Evolutionary conservation across 495 filamentous ascomycete genomes (phyloP).

Genomic region (Neurospora pannonica): DNA sequence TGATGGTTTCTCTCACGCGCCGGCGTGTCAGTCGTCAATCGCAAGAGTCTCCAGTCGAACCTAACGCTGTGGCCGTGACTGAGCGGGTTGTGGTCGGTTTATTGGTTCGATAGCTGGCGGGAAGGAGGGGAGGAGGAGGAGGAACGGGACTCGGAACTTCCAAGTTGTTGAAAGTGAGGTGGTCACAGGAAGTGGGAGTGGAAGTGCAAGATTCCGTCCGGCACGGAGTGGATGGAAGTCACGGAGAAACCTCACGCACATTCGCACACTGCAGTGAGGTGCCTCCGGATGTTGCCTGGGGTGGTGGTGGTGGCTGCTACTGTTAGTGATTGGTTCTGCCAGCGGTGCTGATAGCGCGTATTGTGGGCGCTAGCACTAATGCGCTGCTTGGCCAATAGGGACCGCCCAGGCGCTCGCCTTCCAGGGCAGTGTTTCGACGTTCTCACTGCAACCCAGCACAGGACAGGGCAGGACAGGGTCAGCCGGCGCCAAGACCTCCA

Average conservation of each 20-base stretch:
- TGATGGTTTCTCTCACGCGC: background rate
- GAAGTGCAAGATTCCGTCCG: background rate
- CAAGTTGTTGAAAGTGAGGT: background rate
- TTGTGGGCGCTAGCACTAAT: background rate
- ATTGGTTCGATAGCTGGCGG: background rate
- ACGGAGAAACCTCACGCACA: background rate
- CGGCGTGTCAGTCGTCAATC: background rate
- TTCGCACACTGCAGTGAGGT: background rate
- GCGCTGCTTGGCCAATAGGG: background rate
- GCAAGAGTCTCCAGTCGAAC: background rate
- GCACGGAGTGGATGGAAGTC: background rate
- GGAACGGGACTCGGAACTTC: background rate
- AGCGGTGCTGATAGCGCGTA: background rate
- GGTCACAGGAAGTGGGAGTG: background rate
- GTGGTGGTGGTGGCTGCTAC: background rate
- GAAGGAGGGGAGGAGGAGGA: background rate
- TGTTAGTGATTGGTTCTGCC: background rate
- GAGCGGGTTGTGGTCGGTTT: background rate
- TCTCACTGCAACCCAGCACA: background rate
- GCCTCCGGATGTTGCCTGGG: background rate
- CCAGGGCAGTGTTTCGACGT: background rate
- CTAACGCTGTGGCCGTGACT: background rate
- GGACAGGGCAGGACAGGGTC: background rate
- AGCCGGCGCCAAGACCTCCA: background rate
- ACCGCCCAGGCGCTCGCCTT: background rate